Evolutionary conservation across 2,329 filamentous ascomycete genomes (phyloP), one percentile per base, ranked within the genome.

Genomic region (Alternaria gaisen): DNA sequence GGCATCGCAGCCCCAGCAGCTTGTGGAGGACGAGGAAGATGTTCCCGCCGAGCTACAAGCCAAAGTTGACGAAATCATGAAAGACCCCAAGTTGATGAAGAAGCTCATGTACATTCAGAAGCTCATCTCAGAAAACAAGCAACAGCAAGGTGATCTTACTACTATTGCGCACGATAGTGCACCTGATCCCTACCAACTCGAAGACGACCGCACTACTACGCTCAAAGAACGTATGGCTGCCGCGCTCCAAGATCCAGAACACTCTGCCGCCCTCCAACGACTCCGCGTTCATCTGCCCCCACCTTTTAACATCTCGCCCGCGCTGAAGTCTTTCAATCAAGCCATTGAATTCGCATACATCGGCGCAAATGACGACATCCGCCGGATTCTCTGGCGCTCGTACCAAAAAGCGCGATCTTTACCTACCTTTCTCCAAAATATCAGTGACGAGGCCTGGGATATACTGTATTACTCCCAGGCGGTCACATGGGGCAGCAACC

Each of bases 381-480:
- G 72, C 1, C 67, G 76, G n/a, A 72, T 77, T 5, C 61, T 79
- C 6, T 79, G 77, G 77, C 72, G 76, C 44, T 56, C 71, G 1
- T 79, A 79, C 53, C 65, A 65, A 40, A 74, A 72, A 44, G 77
- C 75, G 4, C 72, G 76, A 4, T 52, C 61, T 3, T 61, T 77
- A 12, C 77, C 77, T 2, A 77, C 71, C 1, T 71, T 79, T 12
- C 51, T 79, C 9, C 63, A 70, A n/a, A 74, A 63, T 16, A 52
- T 79, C 8, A 69, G 70, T 14, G 71, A 76, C 20, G 74, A 78
- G 34, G 74, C 75, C 4, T 79, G 77, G 77, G 77, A 79, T 44
- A 71, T 79, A 8, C 34, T 79, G 43, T 79, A 76, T 53, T 79
- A 79, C 42, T 76, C 70, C 2, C 77, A 79, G 51, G 77, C 77